phyloP scores from a whole-genome alignment of 1,284 basidiomycete species.

The Prillingera fragicola region DNA sequence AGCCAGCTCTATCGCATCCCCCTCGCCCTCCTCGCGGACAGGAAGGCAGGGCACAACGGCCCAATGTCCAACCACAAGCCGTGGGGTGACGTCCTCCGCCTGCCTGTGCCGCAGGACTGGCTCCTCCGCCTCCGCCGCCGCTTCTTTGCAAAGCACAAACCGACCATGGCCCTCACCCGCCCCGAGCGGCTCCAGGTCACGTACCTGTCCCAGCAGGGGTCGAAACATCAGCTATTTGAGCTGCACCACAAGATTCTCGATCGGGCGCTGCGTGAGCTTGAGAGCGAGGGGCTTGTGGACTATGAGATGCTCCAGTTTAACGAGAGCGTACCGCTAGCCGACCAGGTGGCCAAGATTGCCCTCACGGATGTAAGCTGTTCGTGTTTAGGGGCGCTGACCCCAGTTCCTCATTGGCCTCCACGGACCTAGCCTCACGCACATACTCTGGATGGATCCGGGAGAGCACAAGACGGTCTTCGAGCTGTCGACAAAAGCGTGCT shows the following conservation, averaged over 20 bases:
- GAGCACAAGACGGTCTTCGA: slow-evolving; percentile 57
- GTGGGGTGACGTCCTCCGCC: slow-evolving; percentile 30
- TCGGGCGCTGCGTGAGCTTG: slow-evolving; percentile 45
- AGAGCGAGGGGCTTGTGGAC: slow-evolving; percentile 7
- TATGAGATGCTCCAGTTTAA: slow-evolving; percentile 5
- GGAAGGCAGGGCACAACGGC: slow-evolving; percentile 23
- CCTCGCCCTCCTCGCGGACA: slow-evolving; percentile 18
- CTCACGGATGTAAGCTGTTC: slow-evolving; percentile 9
- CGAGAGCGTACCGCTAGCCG: slow-evolving; percentile 4
- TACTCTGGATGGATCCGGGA: slow-evolving; percentile 69
- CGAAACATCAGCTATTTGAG: slow-evolving; percentile 50
- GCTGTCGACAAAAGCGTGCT: slow-evolving; percentile 4
- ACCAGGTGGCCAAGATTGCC: slow-evolving; percentile 7
- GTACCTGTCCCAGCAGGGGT: slow-evolving; percentile 50
- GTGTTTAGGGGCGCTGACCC: neutral
- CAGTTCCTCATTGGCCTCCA: slow-evolving; percentile 73
- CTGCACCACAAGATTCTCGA: slow-evolving; percentile 31
- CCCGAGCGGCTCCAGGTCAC: slow-evolving; percentile 6
- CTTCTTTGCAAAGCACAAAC: too few species aligned
- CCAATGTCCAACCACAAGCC: slow-evolving; percentile 25
- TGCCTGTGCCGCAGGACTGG: slow-evolving; percentile 25
- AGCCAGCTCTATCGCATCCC: slow-evolving; percentile 20
- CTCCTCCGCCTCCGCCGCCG: slow-evolving; percentile 23
- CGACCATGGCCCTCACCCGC: too few species aligned
- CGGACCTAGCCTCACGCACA: slow-evolving; percentile 68